These are phyloP conservation scores for Grosmannia clavigera DNA, from an alignment of 2,329 filamentous ascomycete species.

Conservation along the genomic window DNA sequence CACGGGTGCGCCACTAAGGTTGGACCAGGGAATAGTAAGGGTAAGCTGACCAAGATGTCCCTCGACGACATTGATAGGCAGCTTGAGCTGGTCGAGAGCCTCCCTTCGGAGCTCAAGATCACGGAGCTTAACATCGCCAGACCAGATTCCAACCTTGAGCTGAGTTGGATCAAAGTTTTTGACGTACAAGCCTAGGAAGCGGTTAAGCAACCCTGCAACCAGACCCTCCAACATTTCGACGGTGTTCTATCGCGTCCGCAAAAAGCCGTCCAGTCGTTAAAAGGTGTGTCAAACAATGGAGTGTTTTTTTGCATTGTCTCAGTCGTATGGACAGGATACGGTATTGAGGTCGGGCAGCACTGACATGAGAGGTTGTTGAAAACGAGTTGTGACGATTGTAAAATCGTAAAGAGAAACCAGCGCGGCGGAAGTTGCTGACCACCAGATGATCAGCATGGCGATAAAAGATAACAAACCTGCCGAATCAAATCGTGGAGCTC, in stretches of 20 bases:
- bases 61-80: slow-evolving; percentile 93
- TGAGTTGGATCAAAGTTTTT: slow-evolving; percentile 98
- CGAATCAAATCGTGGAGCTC: neutral
- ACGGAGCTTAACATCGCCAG: slow-evolving; percentile 88
- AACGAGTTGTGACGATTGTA: neutral
- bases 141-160: slow-evolving; percentile 98
- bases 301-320: neutral
- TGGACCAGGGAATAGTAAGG: slow-evolving; percentile 93
- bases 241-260: slow-evolving; percentile 16
- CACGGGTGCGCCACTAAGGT: slow-evolving; percentile 85
- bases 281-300: neutral
- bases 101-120: slow-evolving; percentile 88
- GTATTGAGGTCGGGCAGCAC: neutral
- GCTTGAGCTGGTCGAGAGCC: slow-evolving; percentile 90
- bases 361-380: neutral
- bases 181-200: slow-evolving; percentile 99
- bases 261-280: neutral
- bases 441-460: no score
- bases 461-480: neutral
- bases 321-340: neutral
- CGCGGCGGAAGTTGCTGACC: no score
- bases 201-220: slow-evolving; percentile 92
- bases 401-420: neutral
- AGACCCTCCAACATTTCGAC: slow-evolving; percentile 88
- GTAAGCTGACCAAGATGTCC: slow-evolving; percentile 89